phyloP scores from a whole-genome alignment of 306 rosid genomes.

The Fragaria iinumae region DNA sequence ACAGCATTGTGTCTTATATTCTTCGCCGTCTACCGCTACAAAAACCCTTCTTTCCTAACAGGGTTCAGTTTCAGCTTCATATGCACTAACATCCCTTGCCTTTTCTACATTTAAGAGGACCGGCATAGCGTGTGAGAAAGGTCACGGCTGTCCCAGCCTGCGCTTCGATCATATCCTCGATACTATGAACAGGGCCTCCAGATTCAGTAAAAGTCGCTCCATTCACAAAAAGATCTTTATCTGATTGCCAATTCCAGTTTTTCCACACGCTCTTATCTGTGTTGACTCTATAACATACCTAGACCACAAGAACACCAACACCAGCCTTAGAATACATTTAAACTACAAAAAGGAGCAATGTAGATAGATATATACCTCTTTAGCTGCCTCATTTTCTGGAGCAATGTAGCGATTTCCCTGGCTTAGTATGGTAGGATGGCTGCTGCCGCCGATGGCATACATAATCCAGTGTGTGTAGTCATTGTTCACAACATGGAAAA shows the following conservation, averaged over 20 bases:
- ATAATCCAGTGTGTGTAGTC: constrained; percentile 52
- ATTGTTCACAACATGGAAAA: constrained; percentile 50
- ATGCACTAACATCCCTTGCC: constrained; percentile 34
- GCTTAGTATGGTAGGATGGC: constrained; percentile 52
- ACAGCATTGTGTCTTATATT: constrained; percentile 2
- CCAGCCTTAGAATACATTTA: background rate
- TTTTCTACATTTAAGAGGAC: constrained; percentile 38
- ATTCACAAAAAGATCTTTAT: constrained; percentile 46
- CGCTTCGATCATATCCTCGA: constrained; percentile 21
- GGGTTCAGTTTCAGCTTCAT: constrained; percentile 13
- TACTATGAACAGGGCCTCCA: constrained; percentile 21
- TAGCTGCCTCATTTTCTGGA: background rate
- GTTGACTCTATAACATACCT: constrained; percentile 58
- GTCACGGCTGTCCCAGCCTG: constrained; percentile 36
- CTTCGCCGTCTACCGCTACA: constrained; percentile 2
- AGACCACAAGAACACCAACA: constrained; percentile 1
- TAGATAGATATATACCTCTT: constrained; percentile 32
- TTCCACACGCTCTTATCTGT: constrained; percentile 45
- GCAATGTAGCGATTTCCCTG: constrained; percentile 57
- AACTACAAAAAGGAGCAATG: background rate
- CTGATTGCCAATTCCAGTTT: constrained; percentile 55
- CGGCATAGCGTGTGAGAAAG: constrained; percentile 46
- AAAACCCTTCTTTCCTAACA: constrained; percentile 10
- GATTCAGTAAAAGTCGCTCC: constrained; percentile 48
- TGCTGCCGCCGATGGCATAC: constrained; percentile 62